Evolutionary conservation across 2,329 filamentous ascomycete species (phyloP).

Genomic region (Diplodia sapinea): DNA sequence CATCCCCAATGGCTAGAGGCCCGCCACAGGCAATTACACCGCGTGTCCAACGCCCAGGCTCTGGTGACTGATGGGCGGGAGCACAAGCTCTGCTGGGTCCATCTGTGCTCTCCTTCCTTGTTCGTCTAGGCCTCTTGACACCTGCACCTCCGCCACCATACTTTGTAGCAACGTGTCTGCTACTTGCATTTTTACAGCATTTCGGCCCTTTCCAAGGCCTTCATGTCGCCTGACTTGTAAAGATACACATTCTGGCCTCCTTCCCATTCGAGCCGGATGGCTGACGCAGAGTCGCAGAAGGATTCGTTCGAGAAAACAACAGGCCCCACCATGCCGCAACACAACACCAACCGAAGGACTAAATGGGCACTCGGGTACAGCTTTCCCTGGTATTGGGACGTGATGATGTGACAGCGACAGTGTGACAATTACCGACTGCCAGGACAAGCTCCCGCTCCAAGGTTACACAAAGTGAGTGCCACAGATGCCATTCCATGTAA

Average conservation of each 20-base stretch:
- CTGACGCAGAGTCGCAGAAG: conserved; percentile 17
- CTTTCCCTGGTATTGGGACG: conserved; percentile 26
- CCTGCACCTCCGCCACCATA: neutral
- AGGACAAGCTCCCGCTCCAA: conserved; percentile 13
- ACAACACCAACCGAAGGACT: conserved; percentile 2
- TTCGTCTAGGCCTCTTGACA: neutral
- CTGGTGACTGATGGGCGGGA: conserved; percentile 6
- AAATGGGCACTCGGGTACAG: conserved; percentile 7
- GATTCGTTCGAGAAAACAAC: conserved; percentile 22
- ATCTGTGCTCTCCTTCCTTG: neutral
- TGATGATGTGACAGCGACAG: conserved; percentile 22
- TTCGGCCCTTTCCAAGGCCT: neutral
- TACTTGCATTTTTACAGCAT: neutral
- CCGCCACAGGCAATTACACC: neutral
- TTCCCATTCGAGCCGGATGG: conserved; percentile 17
- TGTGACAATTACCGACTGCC: conserved; percentile 23
- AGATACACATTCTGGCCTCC: conserved; percentile 11
- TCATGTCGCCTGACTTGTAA: conserved; percentile 2
- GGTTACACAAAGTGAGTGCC: conserved; percentile 9
- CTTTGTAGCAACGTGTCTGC: neutral
- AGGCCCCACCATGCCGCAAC: neutral
- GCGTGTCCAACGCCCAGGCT: conserved; percentile 5
- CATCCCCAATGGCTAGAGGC: neutral
- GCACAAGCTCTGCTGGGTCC: conserved; percentile 5
- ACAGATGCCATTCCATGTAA: conserved; percentile 12